Percentiles rank a stretch among this genome's conserved stretches.
Conservation (phyloP, 2,329 filamentous ascomycete genomes). For the Neonectria punicea region DNA sequence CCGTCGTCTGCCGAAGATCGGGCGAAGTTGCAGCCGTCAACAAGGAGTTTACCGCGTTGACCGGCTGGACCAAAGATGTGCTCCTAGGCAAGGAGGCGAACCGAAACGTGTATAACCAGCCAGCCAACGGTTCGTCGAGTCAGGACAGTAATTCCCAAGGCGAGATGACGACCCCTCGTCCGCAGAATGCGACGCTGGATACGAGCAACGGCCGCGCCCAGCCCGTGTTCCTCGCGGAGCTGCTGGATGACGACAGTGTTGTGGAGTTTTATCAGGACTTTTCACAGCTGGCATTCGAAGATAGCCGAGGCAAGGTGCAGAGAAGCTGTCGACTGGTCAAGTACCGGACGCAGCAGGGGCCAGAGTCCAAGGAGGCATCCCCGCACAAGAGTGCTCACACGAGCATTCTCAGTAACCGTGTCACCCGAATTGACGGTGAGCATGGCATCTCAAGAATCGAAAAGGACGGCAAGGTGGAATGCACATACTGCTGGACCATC, state of each 20-base stretch:
- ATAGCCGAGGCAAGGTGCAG: constrained; percentile 86
- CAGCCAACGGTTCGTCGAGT: constrained; percentile 57
- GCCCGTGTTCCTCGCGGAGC: constrained; percentile 89
- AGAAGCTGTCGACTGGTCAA: constrained; percentile 88
- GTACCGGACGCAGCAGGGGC: constrained; percentile 79
- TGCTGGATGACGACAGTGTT: constrained; percentile 92
- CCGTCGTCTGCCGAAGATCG: constrained; percentile 89
- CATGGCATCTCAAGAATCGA: constrained; percentile 85
- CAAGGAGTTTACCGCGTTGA: constrained; percentile 96
- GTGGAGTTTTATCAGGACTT: constrained; percentile 98
- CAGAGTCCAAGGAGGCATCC: constrained; percentile 53
- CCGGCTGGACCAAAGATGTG: constrained; percentile 92
- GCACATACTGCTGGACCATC: constrained; percentile 96
- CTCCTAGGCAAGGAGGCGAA: constrained; percentile 89
- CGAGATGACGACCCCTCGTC: constrained; percentile 62
- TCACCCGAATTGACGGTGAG: constrained; percentile 74
- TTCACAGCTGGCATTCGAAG: constrained; percentile 89
- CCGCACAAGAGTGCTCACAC: constrained; percentile 57
- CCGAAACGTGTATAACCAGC: constrained; percentile 67
- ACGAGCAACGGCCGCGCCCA: constrained; percentile 66
- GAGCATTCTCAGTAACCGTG: constrained; percentile 67
- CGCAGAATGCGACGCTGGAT: constrained; percentile 57
- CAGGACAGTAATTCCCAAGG: constrained; percentile 45
- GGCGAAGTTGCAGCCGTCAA: constrained; percentile 96
- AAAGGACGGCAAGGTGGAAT: constrained; percentile 91